A percentile compares a stretch with the other conserved stretches of the same genome.
Evolutionary conservation across 2,329 filamentous ascomycete species (phyloP).

Genomic region (Exserohilum turcica): DNA sequence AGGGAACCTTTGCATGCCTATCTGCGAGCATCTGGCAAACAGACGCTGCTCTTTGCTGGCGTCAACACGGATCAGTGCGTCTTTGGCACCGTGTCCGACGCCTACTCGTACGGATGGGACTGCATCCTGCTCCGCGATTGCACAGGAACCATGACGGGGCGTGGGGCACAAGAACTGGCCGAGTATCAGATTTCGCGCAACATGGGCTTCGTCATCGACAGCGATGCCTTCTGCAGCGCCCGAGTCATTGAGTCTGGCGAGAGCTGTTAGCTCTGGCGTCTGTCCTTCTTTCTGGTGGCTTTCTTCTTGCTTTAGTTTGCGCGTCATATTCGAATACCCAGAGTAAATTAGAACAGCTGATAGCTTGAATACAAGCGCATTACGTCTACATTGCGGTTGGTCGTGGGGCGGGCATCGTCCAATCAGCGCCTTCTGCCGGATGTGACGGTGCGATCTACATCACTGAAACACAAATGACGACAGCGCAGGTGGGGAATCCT

Average conservation of each 20-base stretch:
- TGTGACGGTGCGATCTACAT: slow-evolving; percentile 25
- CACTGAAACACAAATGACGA: slow-evolving; percentile 37
- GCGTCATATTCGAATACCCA: slow-evolving; percentile 13
- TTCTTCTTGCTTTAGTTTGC: background rate
- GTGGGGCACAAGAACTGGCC: slow-evolving; percentile 47
- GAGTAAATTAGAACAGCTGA: slow-evolving; percentile 1
- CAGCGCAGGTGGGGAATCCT: slow-evolving; percentile 19
- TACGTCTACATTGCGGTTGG: slow-evolving; percentile 1
- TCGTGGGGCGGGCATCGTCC: slow-evolving; percentile 8
- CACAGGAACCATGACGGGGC: slow-evolving; percentile 50
- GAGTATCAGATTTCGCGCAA: slow-evolving; percentile 52
- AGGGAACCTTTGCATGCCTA: slow-evolving; percentile 50
- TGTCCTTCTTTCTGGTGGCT: background rate
- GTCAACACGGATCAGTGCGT: slow-evolving; percentile 53
- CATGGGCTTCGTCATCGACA: slow-evolving; percentile 51
- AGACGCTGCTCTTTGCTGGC: slow-evolving; percentile 50
- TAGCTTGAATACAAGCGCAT: slow-evolving; percentile 9
- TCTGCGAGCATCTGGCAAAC: slow-evolving; percentile 48
- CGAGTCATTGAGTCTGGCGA: slow-evolving; percentile 14
- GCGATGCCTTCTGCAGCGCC: slow-evolving; percentile 39
- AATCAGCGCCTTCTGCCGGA: slow-evolving; percentile 15
- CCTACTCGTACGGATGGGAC: slow-evolving; percentile 51
- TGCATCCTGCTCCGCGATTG: slow-evolving; percentile 51
- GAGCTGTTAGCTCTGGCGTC: background rate
- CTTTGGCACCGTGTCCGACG: slow-evolving; percentile 50